These are phyloP conservation scores for Trichoderma brevicompactum DNA, from an alignment of 2,329 filamentous ascomycete species.

Conservation along the genomic window DNA sequence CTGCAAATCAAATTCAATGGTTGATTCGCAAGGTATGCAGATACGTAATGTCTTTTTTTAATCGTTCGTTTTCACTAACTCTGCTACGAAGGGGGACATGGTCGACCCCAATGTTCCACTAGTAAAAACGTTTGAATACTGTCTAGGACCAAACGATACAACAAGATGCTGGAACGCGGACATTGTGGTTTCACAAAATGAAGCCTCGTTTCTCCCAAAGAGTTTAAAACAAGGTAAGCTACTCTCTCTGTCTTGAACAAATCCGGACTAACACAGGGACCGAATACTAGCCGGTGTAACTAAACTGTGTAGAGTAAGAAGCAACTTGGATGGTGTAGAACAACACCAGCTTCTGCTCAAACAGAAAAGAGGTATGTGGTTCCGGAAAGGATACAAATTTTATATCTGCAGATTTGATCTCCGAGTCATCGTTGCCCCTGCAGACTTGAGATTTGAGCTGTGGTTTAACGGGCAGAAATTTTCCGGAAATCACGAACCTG, in stretches of 20 bases:
- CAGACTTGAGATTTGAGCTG: conserved; percentile 55
- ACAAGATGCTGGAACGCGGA: conserved; percentile 45
- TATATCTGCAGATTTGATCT: conserved; percentile 53
- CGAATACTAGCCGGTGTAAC: conserved; percentile 41
- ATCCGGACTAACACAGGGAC: neutral
- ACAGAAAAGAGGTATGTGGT: conserved; percentile 42
- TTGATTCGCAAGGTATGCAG: conserved; percentile 44
- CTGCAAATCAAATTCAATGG: conserved; percentile 50
- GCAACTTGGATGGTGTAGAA: conserved; percentile 47
- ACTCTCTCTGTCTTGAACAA: neutral
- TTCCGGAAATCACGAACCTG: conserved; percentile 34
- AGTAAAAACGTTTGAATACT: conserved; percentile 42
- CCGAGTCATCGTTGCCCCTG: conserved; percentile 58
- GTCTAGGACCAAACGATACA: conserved; percentile 40
- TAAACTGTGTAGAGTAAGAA: conserved; percentile 47
- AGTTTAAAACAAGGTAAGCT: conserved; percentile 44
- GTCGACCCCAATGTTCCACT: neutral
- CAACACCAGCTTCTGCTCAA: conserved; percentile 46
- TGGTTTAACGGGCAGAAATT: conserved; percentile 43
- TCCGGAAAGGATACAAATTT: conserved; percentile 43
- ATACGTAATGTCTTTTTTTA: neutral
- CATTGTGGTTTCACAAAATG: conserved; percentile 48
- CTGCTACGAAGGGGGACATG: neutral
- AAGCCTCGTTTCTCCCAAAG: conserved; percentile 43
- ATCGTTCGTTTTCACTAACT: neutral